Evolutionary conservation across 345 rosid species (phyloP), one percentile per base, ranked within the genome.

Genomic region (Carallia pectinifolia): DNA sequence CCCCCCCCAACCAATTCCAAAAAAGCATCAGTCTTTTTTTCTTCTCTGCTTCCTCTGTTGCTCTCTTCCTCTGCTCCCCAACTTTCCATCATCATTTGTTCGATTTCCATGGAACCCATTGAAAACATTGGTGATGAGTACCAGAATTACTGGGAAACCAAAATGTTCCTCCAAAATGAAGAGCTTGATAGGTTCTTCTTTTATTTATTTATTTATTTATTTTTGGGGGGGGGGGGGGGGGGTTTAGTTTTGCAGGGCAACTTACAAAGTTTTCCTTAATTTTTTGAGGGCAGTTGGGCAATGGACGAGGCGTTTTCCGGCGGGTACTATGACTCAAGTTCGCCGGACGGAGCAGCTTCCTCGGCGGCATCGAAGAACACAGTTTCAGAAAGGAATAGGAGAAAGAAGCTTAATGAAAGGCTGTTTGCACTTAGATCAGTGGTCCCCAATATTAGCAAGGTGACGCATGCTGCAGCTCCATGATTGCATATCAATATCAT

Each of bases 341-440:
- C 97, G 36, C 98, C 99, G 15, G 99, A 95, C 23, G 97, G 97
- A 27, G 89, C 84, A 0, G 92, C 90, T 10, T 84, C 97, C 0
- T 76, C 89, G 29, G 82, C 86, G 33, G 96, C 97, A 4, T 86
- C 97, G 1, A 95, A 90, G 82, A 95, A 92, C 79, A 95, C 89
- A 36, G 87, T 90, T 18, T 90, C 97, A 1, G 99, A 95, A 82
- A 80, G 97, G 74, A 95, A 92, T 55, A 65, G 99, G 66, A 82
- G 99, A 74, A 94, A 85, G 79, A 95, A 85, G 81, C 97, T 95
- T 36, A 95, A 92, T 50, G 96, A 95, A 61, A 81, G 94, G 53
- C 90, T 95, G 30, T 90, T 89, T 10, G 96, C 97, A 40, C 97
- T 95, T n/a, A 74, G 99, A 69, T 80, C 99, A n/a, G 97, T 95